A percentile compares a stretch with the other conserved stretches of the same genome.
phyloP scores from a whole-genome alignment of 805 yeast genomes.

The Kodamaea hsintzibuensis region DNA sequence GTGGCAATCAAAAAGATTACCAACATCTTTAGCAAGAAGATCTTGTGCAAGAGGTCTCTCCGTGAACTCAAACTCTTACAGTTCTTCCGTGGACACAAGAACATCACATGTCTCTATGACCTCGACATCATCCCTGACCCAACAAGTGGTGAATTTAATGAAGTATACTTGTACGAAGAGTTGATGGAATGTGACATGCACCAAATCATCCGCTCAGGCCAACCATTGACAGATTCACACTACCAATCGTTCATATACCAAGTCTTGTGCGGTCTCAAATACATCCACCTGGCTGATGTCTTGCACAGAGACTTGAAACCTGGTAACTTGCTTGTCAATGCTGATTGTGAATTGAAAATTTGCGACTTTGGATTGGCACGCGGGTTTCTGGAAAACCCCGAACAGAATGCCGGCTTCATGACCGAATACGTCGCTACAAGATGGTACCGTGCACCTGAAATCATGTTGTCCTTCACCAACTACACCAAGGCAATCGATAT shows the following conservation, averaged over 20 bases:
- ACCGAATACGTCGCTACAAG: conserved; percentile 98
- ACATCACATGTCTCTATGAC: conserved; percentile 93
- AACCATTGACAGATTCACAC: conserved; percentile 91
- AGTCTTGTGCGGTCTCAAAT: conserved; percentile 84
- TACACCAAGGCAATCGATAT: conserved; percentile 96
- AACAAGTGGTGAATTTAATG: conserved; percentile 70
- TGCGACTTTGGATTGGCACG: conserved; percentile 97
- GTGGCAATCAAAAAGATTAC: conserved; percentile 97
- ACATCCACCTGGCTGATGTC: conserved; percentile 89
- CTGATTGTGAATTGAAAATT: conserved; percentile 93
- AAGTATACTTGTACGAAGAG: conserved; percentile 91
- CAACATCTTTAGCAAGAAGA: conserved; percentile 87
- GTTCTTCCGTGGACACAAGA: conserved; percentile 95
- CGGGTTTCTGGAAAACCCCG: conserved; percentile 81
- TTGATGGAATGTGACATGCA: conserved; percentile 99
- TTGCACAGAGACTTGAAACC: conserved; percentile 95
- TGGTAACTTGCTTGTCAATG: conserved; percentile 87
- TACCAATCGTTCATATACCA: conserved; percentile 93
- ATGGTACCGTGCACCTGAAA: conserved; percentile 99
- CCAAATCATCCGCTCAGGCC: conserved; percentile 92
- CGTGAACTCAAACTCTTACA: conserved; percentile 87
- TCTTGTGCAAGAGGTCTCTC: conserved; percentile 86
- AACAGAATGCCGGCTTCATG: conserved; percentile 86
- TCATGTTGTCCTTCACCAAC: conserved; percentile 90
- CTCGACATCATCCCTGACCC: conserved; percentile 82